Percentiles rank a stretch among this genome's conserved stretches.
Evolutionary conservation across 352 stramenopile species (phyloP).

Genomic region (Pythium sp.): DNA sequence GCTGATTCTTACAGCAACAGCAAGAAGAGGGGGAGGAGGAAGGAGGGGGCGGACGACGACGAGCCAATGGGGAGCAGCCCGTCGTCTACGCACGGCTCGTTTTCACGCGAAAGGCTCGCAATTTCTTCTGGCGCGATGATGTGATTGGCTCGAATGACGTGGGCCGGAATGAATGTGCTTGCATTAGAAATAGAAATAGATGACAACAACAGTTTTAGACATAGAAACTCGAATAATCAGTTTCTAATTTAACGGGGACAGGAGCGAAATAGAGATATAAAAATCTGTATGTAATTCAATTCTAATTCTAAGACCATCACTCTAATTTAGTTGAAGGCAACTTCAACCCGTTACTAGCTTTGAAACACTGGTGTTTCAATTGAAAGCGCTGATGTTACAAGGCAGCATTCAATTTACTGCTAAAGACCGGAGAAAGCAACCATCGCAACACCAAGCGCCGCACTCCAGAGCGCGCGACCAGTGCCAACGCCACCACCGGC

Average conservation of each 20-base stretch:
- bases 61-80: not conserved
- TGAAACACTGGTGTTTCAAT: too few relatives aligned
- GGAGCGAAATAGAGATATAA: not conserved
- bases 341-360: too few relatives aligned
- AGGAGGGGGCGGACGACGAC: not conserved
- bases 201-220: not conserved
- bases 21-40: not conserved
- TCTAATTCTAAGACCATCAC: constrained; percentile 5
- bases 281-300: not conserved
- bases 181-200: constrained; percentile 2
- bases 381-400: too few relatives aligned
- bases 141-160: not conserved
- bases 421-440: too few relatives aligned
- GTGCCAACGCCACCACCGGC: not conserved
- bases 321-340: not conserved
- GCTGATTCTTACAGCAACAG: not conserved
- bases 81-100: constrained; percentile 7
- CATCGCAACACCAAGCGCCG: too few relatives aligned
- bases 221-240: not conserved
- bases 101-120: not conserved
- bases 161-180: not conserved
- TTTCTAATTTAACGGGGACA: not conserved
- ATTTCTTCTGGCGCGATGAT: constrained; percentile 10
- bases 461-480: not conserved
- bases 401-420: too few relatives aligned